Evolutionary conservation across 306 rosid genomes (phyloP), one percentile per base, ranked within the genome.

Genomic region (Sicyos edulis): DNA sequence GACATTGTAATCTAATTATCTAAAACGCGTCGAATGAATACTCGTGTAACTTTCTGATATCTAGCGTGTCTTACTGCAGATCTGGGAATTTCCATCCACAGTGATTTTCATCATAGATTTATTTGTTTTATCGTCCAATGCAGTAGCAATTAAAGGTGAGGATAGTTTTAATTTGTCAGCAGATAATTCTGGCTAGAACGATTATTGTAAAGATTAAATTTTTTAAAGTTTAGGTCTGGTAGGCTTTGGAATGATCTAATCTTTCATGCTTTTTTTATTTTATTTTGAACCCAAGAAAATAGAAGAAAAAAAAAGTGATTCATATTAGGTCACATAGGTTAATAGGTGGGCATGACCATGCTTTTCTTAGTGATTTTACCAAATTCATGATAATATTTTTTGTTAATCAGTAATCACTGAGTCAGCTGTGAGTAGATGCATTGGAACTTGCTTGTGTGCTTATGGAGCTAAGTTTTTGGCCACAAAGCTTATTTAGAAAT

Each of bases 31-130:
- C 22, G 70, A 8, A 21, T 40, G 73, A 68, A 51, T 14, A 14
- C 10, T 70, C 47, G 26, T 57, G n/a, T 37, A 71, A 60, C 56
- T 70, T 54, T 77, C 73, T 80, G 70, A 85, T 68, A 62, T 14
- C 20, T 57, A 50, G 56, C 51, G 13, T 53, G 70, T 49, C 49
- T 40, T 82, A 68, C 68, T 79, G 74, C 80, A 93, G 99, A 91
- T 88, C 19, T 91, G 99, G 99, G 95, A 91, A 77, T 93, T 85
- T 77, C 96, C 92, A 47, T 83, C 99, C 60, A 82, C 91, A 19
- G 86, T 84, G 85, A 83, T 86, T 78, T 82, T 83, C 84, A 87
- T 93, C 66, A 81, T 81, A 75, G 97, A 93, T 74, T 71, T 87
- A 61, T 91, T 88, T 84, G 88, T 91, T 78, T 81, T 88, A 76